Evolutionary conservation across 768 basidiomycete species (phyloP), one percentile per base, ranked within the genome.

Genomic region (Phallus indusiatus): DNA sequence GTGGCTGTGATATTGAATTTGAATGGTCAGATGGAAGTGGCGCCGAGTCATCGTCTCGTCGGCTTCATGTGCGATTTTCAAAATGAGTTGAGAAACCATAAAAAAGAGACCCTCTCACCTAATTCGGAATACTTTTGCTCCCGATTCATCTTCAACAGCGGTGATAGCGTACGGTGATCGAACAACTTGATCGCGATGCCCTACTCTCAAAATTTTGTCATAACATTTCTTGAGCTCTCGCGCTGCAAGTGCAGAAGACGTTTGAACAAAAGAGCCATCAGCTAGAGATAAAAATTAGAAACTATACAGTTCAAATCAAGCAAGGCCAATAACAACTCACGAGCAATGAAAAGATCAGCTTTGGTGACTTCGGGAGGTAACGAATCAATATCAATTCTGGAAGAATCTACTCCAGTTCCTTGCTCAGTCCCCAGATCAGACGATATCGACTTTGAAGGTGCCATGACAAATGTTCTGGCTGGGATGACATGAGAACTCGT

Each of bases 161-260:
- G 88, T 90, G 65, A 90, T 88, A 42, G 83, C 83, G 67, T 85
- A 92, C 1, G 90, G 89, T 12, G 88, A 90, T 33, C 85, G 81
- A 11, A 83, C 75, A 61, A 81, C 76, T 36, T 52, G 57, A 17
- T 35, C 61, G 42, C 56, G 55, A 65, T 79, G 77, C 16, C 81
- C 78, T 33, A 91, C 86, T 12, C 88, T 85, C 36, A 82, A 69
- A 47, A 78, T 72, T 53, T 83, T 80, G 68, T 93, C 90, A 66
- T 86, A 88, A 28, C 80, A 77, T 65, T 78, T 77, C 77, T 92
- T 93, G 56, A 92, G 74, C 64, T 88, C 87, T 46, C 82, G 81
- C 12, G 89, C 89, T 28, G 85, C 88, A 14, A 78, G 75, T 1
- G 83, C 88, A 54, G 85, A 88, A 5, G 88, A 81, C 1, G 88